phyloP scores from a whole-genome alignment of 768 basidiomycete genomes.

The Paxillus rubicundulus region DNA sequence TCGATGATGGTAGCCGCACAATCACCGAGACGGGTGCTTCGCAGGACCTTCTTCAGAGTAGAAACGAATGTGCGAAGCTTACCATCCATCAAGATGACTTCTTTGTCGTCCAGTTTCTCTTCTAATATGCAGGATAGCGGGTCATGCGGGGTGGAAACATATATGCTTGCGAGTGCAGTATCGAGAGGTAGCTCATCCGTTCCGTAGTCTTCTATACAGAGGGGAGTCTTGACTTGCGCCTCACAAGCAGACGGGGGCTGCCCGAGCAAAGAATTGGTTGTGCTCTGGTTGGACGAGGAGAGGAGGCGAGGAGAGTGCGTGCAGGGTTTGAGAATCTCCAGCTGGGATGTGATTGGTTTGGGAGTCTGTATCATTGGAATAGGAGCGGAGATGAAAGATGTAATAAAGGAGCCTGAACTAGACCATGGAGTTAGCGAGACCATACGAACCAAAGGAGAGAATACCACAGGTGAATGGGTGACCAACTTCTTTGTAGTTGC shows the following conservation, averaged over 20 bases:
- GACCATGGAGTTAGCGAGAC: slow-evolving; percentile 26
- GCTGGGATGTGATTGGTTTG: slow-evolving; percentile 18
- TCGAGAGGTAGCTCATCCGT: slow-evolving; percentile 26
- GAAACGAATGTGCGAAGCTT: slow-evolving; percentile 14
- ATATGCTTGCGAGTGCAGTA: slow-evolving; percentile 34
- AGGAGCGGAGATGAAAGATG: slow-evolving; percentile 33
- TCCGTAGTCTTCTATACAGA: background rate
- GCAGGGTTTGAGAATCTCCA: slow-evolving; percentile 13
- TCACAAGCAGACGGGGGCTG: slow-evolving; percentile 21
- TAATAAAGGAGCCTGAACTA: slow-evolving; percentile 34
- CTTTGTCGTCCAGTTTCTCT: slow-evolving; percentile 54
- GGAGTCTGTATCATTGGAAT: slow-evolving; percentile 22
- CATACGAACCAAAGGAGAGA: slow-evolving; percentile 17
- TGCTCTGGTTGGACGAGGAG: slow-evolving; percentile 16
- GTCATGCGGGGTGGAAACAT: slow-evolving; percentile 22
- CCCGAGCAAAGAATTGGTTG: slow-evolving; percentile 18
- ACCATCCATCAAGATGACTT: slow-evolving; percentile 59
- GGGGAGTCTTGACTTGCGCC: background rate
- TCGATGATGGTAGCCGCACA: slow-evolving; percentile 26
- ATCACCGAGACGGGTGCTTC: slow-evolving; percentile 16
- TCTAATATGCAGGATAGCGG: slow-evolving; percentile 43
- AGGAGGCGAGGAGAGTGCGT: slow-evolving; percentile 19
- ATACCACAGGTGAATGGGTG: slow-evolving; percentile 9
- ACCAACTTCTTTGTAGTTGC: slow-evolving; percentile 23
- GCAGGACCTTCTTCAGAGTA: slow-evolving; percentile 9